Evolutionary conservation across 768 basidiomycete species (phyloP).

Genomic region (Clathrus columnatus): DNA sequence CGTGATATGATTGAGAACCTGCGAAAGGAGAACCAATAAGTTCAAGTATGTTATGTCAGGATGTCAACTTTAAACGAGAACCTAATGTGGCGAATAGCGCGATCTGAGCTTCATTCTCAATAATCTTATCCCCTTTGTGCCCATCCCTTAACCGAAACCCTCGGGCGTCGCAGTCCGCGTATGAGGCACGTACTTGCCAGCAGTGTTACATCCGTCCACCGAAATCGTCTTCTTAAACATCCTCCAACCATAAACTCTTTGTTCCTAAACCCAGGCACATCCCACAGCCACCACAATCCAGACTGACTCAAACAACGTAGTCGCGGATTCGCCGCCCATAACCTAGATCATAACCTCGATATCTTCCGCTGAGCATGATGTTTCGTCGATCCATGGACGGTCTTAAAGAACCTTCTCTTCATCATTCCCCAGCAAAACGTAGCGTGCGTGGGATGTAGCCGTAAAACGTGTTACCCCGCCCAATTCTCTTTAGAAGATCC

Average conservation of each 20-base stretch:
- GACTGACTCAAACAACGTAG: conserved; percentile 53
- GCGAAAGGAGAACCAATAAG: not conserved
- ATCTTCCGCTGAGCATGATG: conserved; percentile 65
- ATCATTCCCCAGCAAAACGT: conserved; percentile 45
- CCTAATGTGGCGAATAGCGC: conserved; percentile 71
- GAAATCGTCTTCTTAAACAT: conserved; percentile 42
- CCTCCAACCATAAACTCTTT: conserved; percentile 75
- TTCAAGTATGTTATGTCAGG: conserved; percentile 7
- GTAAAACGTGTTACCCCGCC: conserved; percentile 81
- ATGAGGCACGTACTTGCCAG: conserved; percentile 81
- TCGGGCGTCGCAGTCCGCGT: conserved; percentile 59
- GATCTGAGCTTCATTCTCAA: conserved; percentile 74
- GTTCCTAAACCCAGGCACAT: conserved; percentile 67
- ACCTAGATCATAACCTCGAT: conserved; percentile 63
- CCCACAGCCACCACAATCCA: conserved; percentile 63
- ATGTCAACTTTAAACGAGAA: too few species aligned
- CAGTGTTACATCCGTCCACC: conserved; percentile 71
- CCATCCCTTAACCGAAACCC: conserved; percentile 71
- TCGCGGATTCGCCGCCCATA: conserved; percentile 54
- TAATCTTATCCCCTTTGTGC: conserved; percentile 49
- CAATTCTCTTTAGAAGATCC: conserved; percentile 75
- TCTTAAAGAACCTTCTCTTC: conserved; percentile 64
- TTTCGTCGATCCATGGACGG: conserved; percentile 63
- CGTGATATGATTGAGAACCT: conserved; percentile 73
- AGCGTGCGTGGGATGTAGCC: conserved; percentile 52